Conservation (phyloP, 306 rosid species). For the Quercus bicolor region DNA sequence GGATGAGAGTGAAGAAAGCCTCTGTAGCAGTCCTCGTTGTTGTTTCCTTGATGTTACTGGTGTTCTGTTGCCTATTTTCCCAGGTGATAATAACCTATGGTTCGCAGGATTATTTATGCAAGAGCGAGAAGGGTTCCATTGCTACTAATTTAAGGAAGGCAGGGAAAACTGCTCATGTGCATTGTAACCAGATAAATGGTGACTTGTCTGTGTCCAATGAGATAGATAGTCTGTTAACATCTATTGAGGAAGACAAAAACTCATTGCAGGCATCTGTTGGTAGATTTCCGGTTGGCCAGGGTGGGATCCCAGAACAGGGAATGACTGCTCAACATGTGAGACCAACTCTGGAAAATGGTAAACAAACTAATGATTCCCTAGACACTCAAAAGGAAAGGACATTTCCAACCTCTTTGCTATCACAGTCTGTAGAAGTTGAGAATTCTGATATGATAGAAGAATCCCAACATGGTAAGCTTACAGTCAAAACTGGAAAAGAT, state of each 20-base stretch:
- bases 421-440: constrained; percentile 30
- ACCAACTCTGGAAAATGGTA: constrained; percentile 24
- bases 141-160: constrained; percentile 27
- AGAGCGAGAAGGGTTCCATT: constrained; percentile 32
- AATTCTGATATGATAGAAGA: constrained; percentile 38
- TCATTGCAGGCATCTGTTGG: constrained; percentile 31
- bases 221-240: constrained; percentile 34
- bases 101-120: constrained; percentile 41
- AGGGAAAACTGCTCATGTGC: constrained; percentile 31
- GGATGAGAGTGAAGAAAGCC: constrained; percentile 59
- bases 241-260: constrained; percentile 25
- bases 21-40: constrained; percentile 41
- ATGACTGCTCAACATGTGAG: constrained; percentile 26
- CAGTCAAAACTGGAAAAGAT: constrained; percentile 67
- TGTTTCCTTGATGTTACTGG: constrained; percentile 37
- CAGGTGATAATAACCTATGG: constrained; percentile 32
- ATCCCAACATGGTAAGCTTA: constrained; percentile 43
- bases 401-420: constrained; percentile 24
- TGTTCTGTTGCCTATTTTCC: constrained; percentile 47
- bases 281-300: constrained; percentile 31
- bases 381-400: constrained; percentile 39
- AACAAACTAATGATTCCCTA: constrained; percentile 20
- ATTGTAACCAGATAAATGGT: constrained; percentile 32
- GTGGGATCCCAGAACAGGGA: constrained; percentile 23
- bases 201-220: constrained; percentile 39